Evolutionary conservation across 225 moss, liverwort and hornwort species (phyloP).

Genomic region (Anthoceros angustus): DNA sequence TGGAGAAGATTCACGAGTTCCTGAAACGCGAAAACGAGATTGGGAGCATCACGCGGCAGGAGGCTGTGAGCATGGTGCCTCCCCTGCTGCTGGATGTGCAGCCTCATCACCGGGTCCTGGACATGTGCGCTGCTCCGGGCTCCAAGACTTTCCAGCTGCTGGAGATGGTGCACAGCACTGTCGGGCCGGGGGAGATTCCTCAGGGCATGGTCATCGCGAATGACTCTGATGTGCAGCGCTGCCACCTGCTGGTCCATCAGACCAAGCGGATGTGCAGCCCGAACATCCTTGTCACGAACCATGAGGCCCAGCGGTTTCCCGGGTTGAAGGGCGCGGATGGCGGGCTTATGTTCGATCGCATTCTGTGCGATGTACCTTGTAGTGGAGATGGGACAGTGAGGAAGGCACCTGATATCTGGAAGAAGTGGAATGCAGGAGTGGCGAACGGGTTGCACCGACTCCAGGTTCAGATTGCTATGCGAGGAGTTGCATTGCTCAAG

Average conservation of each 20-base stretch:
- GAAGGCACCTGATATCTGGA: constrained; percentile 90
- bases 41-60: constrained; percentile 91
- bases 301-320: constrained; percentile 88
- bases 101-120: constrained; percentile 81
- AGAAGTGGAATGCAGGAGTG: constrained; percentile 88
- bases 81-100: constrained; percentile 70
- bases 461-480: constrained; percentile 88
- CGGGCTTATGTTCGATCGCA: constrained; percentile 60
- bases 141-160: constrained; percentile 88
- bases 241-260: constrained; percentile 84
- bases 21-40: constrained; percentile 94
- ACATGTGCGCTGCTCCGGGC: constrained; percentile 96
- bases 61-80: constrained; percentile 95
- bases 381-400: constrained; percentile 93
- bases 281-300: constrained; percentile 80
- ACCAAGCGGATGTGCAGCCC: constrained; percentile 97
- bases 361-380: constrained; percentile 81
- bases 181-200: constrained; percentile 45
- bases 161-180: constrained; percentile 78
- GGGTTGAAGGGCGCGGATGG: constrained; percentile 37
- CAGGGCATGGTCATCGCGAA: constrained; percentile 85
- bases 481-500: constrained; percentile 78
- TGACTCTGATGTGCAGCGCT: constrained; percentile 80
- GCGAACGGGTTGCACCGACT: constrained; percentile 79
- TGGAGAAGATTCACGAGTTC: constrained; percentile 87